Base-by-base conservation (phyloP, 192 early-diverging fungal genomes). In the Rhizophagus sp. region DNA sequence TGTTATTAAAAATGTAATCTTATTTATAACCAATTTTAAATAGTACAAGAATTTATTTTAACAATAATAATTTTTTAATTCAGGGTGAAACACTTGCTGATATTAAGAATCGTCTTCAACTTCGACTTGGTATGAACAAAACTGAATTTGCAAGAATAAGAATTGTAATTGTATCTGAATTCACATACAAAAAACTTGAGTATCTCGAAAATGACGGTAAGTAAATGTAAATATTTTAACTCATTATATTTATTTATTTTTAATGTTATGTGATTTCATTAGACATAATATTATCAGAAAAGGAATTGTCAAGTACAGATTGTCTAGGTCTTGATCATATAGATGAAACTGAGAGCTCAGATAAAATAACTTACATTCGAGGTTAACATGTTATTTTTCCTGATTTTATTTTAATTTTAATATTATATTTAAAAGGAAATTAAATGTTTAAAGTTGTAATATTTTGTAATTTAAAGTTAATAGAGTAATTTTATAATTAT, bases 61-160 rank as follows among this genome's bases (percentile, higher is more conserved):
- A 36, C 3, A 30, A 5, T 5, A 36, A 36, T 36, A 36, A 36
- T 1, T 36, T 36, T 36, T 44, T 44, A 44, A 10, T 44, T 44
- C 41, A 91, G 88, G 93, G 88, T 64, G 96, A 97, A 81, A 25
- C 82, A 24, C 89, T 94, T 78, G 57, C 87, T 17, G 91, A 90
- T 2, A 95, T 94, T 25, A 95, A 93, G 89, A 76, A 80, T 70
- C 89, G 97, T 9, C 86, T 98, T 75, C 90, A 90, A 75, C 83
- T 67, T 73, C 84, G 91, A 52, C 86, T 94, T 27, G 95, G 94
- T 15, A 88, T 95, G 90, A 88, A 88, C 81, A 93, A 96, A 50
- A 95, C 95, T 86, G 97, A 98, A 50, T 94, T 94, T 75, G 87
- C 82, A 2, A 92, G 92, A 74, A 85, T 93, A 70, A 94, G 91